Conservation (phyloP, 2,329 filamentous ascomycete species). For the Ophiostoma fasciatum region DNA sequence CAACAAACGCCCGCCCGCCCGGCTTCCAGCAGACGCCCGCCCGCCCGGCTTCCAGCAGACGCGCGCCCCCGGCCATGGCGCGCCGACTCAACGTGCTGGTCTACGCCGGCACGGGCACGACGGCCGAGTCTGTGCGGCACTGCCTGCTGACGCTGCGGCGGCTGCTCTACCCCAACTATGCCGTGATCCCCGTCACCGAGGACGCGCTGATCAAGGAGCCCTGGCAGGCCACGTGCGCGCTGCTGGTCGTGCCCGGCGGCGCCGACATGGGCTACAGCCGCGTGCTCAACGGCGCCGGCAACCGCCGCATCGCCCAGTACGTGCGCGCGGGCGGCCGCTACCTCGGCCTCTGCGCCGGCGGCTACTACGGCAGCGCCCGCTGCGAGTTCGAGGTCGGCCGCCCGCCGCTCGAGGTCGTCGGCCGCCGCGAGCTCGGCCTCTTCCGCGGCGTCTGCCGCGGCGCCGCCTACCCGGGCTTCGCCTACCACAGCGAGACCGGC, state of each 20-base stretch:
- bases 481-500: slow-evolving; percentile 77
- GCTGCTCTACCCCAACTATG: slow-evolving; percentile 79
- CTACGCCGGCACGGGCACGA: slow-evolving; percentile 74
- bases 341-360: slow-evolving; percentile 85
- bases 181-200: slow-evolving; percentile 72
- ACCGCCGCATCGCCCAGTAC: slow-evolving; percentile 69
- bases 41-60: too few relatives aligned
- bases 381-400: slow-evolving; percentile 92
- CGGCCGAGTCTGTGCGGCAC: slow-evolving; percentile 76
- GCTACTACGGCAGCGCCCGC: slow-evolving; percentile 67
- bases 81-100: slow-evolving; percentile 77
- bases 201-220: slow-evolving; percentile 76
- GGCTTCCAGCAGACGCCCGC: too few relatives aligned
- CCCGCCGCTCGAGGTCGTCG: slow-evolving; percentile 67
- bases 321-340: slow-evolving; percentile 76
- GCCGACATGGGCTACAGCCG: slow-evolving; percentile 89
- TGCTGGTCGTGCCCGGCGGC: slow-evolving; percentile 84
- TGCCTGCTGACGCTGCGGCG: slow-evolving; percentile 76
- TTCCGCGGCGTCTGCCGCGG: slow-evolving; percentile 79
- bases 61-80: slow-evolving; percentile 32
- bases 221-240: slow-evolving; percentile 73
- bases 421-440: slow-evolving; percentile 71
- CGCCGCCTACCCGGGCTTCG: slow-evolving; percentile 75
- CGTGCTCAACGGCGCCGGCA: slow-evolving; percentile 74
- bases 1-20: too few relatives aligned